Conservation (phyloP, 2,329 filamentous ascomycete genomes). For the Fonsecaea erecta region DNA sequence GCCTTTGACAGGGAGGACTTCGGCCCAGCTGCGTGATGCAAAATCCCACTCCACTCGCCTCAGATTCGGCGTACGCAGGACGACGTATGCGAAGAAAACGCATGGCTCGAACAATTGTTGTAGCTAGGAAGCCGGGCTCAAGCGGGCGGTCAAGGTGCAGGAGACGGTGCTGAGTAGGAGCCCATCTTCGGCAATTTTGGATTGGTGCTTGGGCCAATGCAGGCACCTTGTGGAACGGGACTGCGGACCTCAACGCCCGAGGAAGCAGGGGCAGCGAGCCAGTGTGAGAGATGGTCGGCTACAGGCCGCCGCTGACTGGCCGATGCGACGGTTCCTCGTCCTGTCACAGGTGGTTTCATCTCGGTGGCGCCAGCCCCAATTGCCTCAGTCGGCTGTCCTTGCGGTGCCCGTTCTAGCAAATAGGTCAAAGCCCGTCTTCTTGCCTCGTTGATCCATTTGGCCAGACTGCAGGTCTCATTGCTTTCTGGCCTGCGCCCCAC, state of each 20-base stretch:
- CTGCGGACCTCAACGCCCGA: constrained; percentile 31
- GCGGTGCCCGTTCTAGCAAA: constrained; percentile 4
- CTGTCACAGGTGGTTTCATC: constrained; percentile 34
- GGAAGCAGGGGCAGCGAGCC: constrained; percentile 23
- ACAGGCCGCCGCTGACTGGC: constrained; percentile 28
- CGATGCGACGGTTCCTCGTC: constrained; percentile 4
- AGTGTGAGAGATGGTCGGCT: constrained; percentile 33
- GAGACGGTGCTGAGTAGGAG: constrained; percentile 24
- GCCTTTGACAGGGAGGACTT: constrained; percentile 13
- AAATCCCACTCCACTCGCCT: constrained; percentile 29
- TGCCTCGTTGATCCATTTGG: constrained; percentile 17
- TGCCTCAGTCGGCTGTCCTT: constrained; percentile 20
- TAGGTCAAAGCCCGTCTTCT: constrained; percentile 14
- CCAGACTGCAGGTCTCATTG: constrained; percentile 13
- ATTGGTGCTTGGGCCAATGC: constrained; percentile 25
- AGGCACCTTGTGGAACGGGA: constrained; percentile 29
- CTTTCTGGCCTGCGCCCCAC: constrained; percentile 24
- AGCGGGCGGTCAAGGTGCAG: constrained; percentile 21
- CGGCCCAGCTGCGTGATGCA: constrained; percentile 28
- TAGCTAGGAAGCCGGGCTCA: constrained; percentile 16
- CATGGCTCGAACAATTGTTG: constrained; percentile 24
- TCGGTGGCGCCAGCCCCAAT: constrained; percentile 21
- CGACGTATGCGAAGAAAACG: constrained; percentile 24
- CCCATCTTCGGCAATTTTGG: constrained; percentile 26
- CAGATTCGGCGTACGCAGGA: constrained; percentile 23